Evolutionary conservation across 2,329 filamentous ascomycete species (phyloP).

Genomic region (Botrytis medusae): DNA sequence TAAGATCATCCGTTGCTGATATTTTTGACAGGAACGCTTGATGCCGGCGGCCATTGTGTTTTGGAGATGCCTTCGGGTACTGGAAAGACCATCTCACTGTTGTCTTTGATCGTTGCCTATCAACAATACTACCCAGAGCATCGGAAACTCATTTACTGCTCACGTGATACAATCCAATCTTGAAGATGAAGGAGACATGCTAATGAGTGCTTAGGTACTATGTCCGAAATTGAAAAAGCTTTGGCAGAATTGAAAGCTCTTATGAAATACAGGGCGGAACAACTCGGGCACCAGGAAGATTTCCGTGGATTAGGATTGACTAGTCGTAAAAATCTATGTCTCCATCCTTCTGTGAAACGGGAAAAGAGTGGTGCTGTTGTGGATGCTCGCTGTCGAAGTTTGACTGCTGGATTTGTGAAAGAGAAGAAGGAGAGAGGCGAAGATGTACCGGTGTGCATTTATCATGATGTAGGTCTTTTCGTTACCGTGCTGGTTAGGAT

Average conservation of each 20-base stretch:
- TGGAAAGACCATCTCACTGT: constrained; percentile 91
- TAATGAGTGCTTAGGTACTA: constrained; percentile 60
- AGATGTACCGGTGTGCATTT: constrained; percentile 89
- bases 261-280: constrained; percentile 90
- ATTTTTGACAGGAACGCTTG: constrained; percentile 64
- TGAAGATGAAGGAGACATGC: neutral
- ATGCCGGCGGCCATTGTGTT: constrained; percentile 92
- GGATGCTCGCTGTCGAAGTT: constrained; percentile 90
- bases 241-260: constrained; percentile 84
- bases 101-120: constrained; percentile 95
- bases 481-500: neutral
- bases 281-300: constrained; percentile 88
- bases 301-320: constrained; percentile 90
- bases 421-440: constrained; percentile 97
- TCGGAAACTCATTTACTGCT: constrained; percentile 97
- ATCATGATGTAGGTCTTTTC: constrained; percentile 71
- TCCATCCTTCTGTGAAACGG: constrained; percentile 92
- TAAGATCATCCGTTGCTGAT: constrained; percentile 25
- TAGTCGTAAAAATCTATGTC: constrained; percentile 93
- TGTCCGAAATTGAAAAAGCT: constrained; percentile 99
- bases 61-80: constrained; percentile 99
- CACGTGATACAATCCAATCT: constrained; percentile 53
- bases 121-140: constrained; percentile 92
- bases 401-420: constrained; percentile 95
- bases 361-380: constrained; percentile 95